Base-by-base conservation (phyloP, 1,139 yeast species). In the Lodderomyces parapsilosis region DNA sequence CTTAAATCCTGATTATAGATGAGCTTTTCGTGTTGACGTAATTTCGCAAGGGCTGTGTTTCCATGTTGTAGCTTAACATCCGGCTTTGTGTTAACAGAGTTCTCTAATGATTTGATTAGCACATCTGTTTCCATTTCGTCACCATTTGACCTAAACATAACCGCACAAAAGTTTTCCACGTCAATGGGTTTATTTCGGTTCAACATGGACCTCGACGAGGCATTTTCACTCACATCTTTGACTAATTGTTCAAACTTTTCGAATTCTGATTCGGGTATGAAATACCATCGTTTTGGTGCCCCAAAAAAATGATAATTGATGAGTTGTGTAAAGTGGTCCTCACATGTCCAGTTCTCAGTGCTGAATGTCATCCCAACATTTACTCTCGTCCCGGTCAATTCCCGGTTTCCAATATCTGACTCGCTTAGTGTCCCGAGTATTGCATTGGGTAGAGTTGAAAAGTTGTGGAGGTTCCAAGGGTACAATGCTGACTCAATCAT, bases 241-340 rank as follows among this genome's bases (percentile, higher is more conserved):
- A 67, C 19, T 19, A 82, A 62, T 0, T 53, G 50, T 56, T 89
- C 95, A 57, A 83, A 87, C 47, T 75, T 76, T 7, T 68, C 78
- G 41, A 83, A 80, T 43, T 81, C 81, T 49, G 69, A 68, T n/a
- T 86, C 89, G 0, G 93, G 84, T 15, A 90, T 76, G 36, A 89
- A 80, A 54, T 84, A 87, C 95, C 96, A 86, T n/a, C 83, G 66
- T 55, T 81, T 83, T 20, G 76, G 65, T 4, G 83, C 83, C 7
- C 96, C 96, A 43, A 77, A 62, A 52, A 85, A 86, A 49, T 81
- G 87, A 53, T 78, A 86, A 56, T 83, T 84, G 22, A 80, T 69
- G 8, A 78, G 66, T 47, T 85, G 86, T 0, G 90, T 67, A 58
- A 81, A 83, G 52, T 85, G 93, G 53, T 88, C 96, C 55, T 86